Evolutionary conservation across 768 basidiomycete species (phyloP).

Genomic region (Phanerodontia chrysosporium): DNA sequence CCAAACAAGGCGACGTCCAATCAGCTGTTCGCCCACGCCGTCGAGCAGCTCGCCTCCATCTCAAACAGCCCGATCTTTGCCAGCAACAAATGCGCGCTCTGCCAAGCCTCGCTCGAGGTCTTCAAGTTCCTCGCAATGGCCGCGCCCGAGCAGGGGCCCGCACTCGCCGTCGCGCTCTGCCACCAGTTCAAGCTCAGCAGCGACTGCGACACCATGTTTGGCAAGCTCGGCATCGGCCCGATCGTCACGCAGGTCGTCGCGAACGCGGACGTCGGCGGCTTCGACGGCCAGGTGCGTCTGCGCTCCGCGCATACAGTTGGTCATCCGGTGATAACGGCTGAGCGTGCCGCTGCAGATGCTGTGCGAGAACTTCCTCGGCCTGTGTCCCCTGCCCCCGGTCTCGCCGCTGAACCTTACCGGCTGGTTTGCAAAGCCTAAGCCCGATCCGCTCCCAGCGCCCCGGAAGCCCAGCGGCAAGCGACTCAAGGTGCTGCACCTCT

Average conservation of each 20-base stretch:
- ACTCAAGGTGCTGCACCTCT: slow-evolving; percentile 72
- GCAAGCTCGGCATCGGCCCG: slow-evolving; percentile 46
- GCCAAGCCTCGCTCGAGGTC: slow-evolving; percentile 56
- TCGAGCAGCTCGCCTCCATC: slow-evolving; percentile 55
- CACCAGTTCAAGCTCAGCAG: slow-evolving; percentile 45
- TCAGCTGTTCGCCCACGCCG: slow-evolving; percentile 46
- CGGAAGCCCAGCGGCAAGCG: slow-evolving; percentile 60
- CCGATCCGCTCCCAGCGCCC: slow-evolving; percentile 54
- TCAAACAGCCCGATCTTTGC: slow-evolving; percentile 48
- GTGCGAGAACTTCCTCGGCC: slow-evolving; percentile 53
- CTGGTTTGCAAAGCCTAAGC: slow-evolving; percentile 80
- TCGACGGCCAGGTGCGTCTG: slow-evolving; percentile 60
- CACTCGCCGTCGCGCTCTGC: slow-evolving; percentile 56
- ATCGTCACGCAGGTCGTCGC: slow-evolving; percentile 69
- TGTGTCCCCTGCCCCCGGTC: slow-evolving; percentile 56
- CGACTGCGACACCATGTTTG: slow-evolving; percentile 46
- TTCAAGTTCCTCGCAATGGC: slow-evolving; percentile 65
- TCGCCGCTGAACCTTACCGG: slow-evolving; percentile 56
- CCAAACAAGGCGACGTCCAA: slow-evolving; percentile 46
- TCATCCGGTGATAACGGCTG: neutral
- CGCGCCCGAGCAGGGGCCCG: slow-evolving; percentile 56
- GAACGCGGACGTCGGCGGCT: slow-evolving; percentile 66
- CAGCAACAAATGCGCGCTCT: slow-evolving; percentile 51
- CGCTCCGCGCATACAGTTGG: neutral
- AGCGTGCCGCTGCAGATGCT: slow-evolving; percentile 36